Base-by-base conservation (phyloP, 2,329 filamentous ascomycete species). In the Xylariaceae sp. region DNA sequence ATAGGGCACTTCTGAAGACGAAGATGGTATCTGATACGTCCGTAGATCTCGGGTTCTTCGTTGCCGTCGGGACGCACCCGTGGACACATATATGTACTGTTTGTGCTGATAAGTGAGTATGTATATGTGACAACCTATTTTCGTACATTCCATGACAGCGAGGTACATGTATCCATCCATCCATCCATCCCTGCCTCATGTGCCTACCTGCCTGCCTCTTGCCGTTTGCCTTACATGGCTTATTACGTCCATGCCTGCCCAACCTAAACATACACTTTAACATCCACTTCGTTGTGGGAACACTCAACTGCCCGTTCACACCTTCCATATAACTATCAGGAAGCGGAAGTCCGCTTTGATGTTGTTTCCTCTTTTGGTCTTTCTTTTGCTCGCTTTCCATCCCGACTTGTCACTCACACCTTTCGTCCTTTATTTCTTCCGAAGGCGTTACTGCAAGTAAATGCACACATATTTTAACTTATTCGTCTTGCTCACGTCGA, bases 161-260 rank as follows among this genome's bases (percentile, higher is more conserved):
- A 18, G 37, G 15, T 9, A 18, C 40, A 21, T 32, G 10, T 21
- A 24, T 35, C 30, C 21, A 7, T 30, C 32, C 37, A 20, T 27
- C 30, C 23, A 35, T 16, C 36, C 23, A 29, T 36, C 37, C 37
- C 24, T 41, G 33, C 30, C 50, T 46, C 35, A n/a, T n/a, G n/a
- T n/a, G n/a, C n/a, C n/a, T n/a, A n/a, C n/a, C n/a, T n/a, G n/a
- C n/a, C n/a, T n/a, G n/a, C n/a, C n/a, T n/a, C n/a, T n/a, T 44
- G 21, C 54, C 54, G 41, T 36, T 40, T 37, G 50, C 41, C 35
- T 53, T 37, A 37, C 50, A 30, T 54, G 37, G 44, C 50, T 45
- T 53, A n/a, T 36, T n/a, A 18, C 30, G 16, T 49, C 42, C 50
- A 44, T 44, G 26, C 32, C 30, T 50, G 27, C 33, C 42, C 36